A percentile compares a stretch with the other conserved stretches of the same genome.
Conservation (phyloP, 352 stramenopile species). For the Phytopythium vexans region DNA sequence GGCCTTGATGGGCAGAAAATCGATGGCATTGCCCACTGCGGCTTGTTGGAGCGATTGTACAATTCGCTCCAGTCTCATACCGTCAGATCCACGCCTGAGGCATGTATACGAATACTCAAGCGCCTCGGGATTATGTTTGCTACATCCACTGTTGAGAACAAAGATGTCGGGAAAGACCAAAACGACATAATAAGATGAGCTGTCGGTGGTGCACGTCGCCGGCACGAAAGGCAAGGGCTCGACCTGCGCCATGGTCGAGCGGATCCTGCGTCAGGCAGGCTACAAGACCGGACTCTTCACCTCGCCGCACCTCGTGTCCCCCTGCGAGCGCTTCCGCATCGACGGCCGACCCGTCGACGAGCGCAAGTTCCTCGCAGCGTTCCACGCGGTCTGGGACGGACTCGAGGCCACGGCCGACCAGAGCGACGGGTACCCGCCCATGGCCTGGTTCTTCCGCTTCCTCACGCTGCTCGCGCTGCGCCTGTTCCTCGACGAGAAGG, state of each 20-base stretch:
- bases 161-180: too few species aligned
- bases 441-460: conserved; percentile 99
- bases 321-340: conserved; percentile 94
- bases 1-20: too few species aligned
- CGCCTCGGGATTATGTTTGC: too few species aligned
- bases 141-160: too few species aligned
- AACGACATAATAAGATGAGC: too few species aligned
- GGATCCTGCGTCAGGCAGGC: conserved; percentile 69
- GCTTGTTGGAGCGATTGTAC: too few species aligned
- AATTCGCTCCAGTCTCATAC: too few species aligned
- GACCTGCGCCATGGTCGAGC: conserved; percentile 85
- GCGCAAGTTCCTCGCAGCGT: conserved; percentile 75
- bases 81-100: too few species aligned
- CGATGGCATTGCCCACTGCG: too few species aligned
- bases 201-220: conserved; percentile 91
- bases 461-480: conserved; percentile 94
- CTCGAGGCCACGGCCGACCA: conserved; percentile 51
- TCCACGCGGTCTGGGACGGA: conserved; percentile 67
- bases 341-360: conserved; percentile 88
- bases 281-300: conserved; percentile 94
- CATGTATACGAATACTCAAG: too few species aligned
- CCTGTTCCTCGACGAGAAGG: conserved; percentile 69
- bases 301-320: conserved; percentile 92
- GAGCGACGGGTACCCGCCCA: conserved; percentile 71
- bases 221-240: conserved; percentile 97